These are phyloP conservation scores for Penicillium coffeae DNA, from an alignment of 495 filamentous ascomycete species.

Conservation along the genomic window DNA sequence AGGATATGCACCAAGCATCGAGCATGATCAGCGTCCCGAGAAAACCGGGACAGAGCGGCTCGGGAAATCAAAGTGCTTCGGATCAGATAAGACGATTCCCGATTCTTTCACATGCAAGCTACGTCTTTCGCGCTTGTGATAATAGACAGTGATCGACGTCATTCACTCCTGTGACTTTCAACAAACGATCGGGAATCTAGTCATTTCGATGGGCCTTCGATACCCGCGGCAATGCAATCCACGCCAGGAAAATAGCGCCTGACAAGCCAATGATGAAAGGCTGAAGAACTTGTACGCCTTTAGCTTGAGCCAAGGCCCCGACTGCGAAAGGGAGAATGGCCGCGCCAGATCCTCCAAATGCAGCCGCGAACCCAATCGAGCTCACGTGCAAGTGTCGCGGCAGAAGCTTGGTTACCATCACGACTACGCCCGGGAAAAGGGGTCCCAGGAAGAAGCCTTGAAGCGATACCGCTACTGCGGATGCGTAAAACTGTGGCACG, in stretches of 20 bases:
- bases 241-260: constrained; percentile 52
- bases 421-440: constrained; percentile 69
- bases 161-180: constrained; percentile 8
- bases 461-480: constrained; percentile 62
- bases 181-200: background rate
- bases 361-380: constrained; percentile 78
- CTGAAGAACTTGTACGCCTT: constrained; percentile 74
- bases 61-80: constrained; percentile 10
- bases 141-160: constrained; percentile 4
- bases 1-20: background rate
- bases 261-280: constrained; percentile 70
- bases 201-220: constrained; percentile 10
- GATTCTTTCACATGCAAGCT: constrained; percentile 15
- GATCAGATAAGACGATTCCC: constrained; percentile 20
- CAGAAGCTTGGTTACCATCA: constrained; percentile 77
- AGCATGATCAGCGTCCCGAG: background rate
- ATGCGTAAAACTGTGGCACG: constrained; percentile 69
- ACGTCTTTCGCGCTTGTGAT: constrained; percentile 5
- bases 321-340: constrained; percentile 81
- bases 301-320: constrained; percentile 76
- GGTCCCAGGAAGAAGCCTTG: constrained; percentile 69
- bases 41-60: constrained; percentile 1
- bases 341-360: constrained; percentile 75
- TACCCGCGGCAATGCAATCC: constrained; percentile 43
- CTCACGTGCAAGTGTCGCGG: constrained; percentile 74